Base-by-base conservation (phyloP, 257 asterid species). In the Marsdenia floribunda region DNA sequence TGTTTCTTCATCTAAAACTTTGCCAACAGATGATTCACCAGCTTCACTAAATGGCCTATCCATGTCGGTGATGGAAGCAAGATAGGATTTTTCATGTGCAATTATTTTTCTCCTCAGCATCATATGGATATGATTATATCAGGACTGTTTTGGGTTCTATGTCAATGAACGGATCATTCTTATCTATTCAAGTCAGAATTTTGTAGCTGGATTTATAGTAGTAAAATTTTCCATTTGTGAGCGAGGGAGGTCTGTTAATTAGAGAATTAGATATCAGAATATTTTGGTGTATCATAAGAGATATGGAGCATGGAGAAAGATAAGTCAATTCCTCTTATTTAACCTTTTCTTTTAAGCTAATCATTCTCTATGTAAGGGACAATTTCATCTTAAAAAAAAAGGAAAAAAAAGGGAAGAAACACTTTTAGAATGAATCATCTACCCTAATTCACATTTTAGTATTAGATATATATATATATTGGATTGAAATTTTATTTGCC, bases 1-100 rank as follows among this genome's bases (percentile, higher is more conserved):
- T 42, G 14, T 75, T 24, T 29, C 70, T 73, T 72, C 76, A 69
- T 5, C 76, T 2, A 69, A 64, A 57, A 42, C 63, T 22, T 37
- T 33, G 59, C 47, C 60, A 72, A 63, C n/a, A 54, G 76, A 44
- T 49, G 70, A 69, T 53, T 46, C 37, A 18, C 38, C 79, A 49
- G 61, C 69, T 73, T 73, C 82, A 33, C 37, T 40, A 10, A 57
- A 68, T 46, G 68, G 57, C 15, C 35, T 49, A n/a, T 13, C 85
- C 60, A 38, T 77, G 35, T 59, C 80, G 16, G 22, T 15, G 55
- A 47, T 74, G 29, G 77, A 73, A 55, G 35, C 77, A 52, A 40
- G 84, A 69, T 77, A 80, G 24, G 37, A 70, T 49, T 47, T 26
- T 26, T 14, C 19, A 13, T 9, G 2, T 40, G 50, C 18, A 37